A percentile compares a stretch with the other conserved stretches of the same genome.
phyloP scores from a whole-genome alignment of 805 yeast genomes.

The Suhomyces vadensis region DNA sequence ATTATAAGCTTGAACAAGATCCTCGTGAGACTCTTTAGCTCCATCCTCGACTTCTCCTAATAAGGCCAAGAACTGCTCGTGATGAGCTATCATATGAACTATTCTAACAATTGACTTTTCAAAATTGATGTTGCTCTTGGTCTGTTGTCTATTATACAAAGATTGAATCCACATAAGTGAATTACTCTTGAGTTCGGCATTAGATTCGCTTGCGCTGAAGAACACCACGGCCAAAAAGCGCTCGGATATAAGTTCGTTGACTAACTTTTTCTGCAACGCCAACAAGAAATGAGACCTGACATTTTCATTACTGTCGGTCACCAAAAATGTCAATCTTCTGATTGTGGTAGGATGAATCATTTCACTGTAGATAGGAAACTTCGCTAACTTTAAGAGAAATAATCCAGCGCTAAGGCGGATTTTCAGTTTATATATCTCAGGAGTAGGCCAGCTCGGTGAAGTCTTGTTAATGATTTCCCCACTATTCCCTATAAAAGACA shows the following conservation, averaged over 20 bases:
- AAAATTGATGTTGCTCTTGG: constrained; percentile 46
- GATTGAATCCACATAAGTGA: constrained; percentile 73
- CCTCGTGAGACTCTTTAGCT: constrained; percentile 14
- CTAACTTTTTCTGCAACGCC: constrained; percentile 51
- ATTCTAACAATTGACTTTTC: constrained; percentile 70
- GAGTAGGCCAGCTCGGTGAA: constrained; percentile 56
- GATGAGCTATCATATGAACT: constrained; percentile 72
- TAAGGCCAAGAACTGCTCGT: constrained; percentile 57
- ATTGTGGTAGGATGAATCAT: constrained; percentile 55
- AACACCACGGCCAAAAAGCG: constrained; percentile 67
- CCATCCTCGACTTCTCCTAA: constrained; percentile 20
- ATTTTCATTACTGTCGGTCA: constrained; percentile 63
- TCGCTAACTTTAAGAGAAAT: constrained; percentile 63
- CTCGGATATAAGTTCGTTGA: constrained; percentile 57
- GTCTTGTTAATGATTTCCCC: constrained; percentile 68
- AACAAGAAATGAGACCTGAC: constrained; percentile 57
- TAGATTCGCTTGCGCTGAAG: constrained; percentile 78
- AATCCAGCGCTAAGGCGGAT: constrained; percentile 70
- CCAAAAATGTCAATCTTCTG: constrained; percentile 52
- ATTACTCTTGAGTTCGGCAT: constrained; percentile 45
- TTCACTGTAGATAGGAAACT: constrained; percentile 50
- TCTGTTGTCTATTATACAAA: constrained; percentile 41
- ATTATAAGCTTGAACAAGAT: constrained; percentile 43
- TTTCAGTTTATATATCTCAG: constrained; percentile 57
- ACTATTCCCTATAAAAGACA: constrained; percentile 67